Conservation (phyloP, 805 yeast species). For the Candida sanyiensis region DNA sequence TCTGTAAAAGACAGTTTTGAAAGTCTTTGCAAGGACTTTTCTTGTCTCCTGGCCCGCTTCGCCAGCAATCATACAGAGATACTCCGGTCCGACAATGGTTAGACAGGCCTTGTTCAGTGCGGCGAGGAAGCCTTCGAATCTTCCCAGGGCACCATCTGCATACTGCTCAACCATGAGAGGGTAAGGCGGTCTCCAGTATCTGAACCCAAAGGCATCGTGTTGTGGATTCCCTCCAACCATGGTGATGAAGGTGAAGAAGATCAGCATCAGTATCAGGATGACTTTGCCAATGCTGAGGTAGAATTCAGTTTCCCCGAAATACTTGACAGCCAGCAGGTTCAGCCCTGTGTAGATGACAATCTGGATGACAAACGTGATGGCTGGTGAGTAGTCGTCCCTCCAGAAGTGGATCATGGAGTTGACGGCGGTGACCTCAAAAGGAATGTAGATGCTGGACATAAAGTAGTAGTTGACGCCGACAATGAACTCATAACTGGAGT, state of each 20-base stretch:
- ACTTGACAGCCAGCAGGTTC: conserved; percentile 65
- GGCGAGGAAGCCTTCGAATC: conserved; percentile 66
- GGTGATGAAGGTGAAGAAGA: conserved; percentile 68
- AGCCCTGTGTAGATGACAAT: conserved; percentile 55
- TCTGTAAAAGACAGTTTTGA: conserved; percentile 66
- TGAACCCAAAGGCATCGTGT: conserved; percentile 55
- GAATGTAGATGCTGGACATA: conserved; percentile 69
- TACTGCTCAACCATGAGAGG: too few species aligned
- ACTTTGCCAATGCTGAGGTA: conserved; percentile 73
- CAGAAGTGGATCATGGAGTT: conserved; percentile 76
- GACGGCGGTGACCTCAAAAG: conserved; percentile 78
- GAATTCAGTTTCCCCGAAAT: conserved; percentile 80
- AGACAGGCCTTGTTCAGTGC: conserved; percentile 69
- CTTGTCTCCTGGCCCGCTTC: conserved; percentile 66
- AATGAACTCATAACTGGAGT: conserved; percentile 67
- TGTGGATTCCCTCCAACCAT: conserved; percentile 87
- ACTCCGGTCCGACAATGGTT: conserved; percentile 84
- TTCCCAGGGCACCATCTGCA: conserved; percentile 55
- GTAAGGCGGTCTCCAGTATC: too few species aligned
- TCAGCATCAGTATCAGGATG: conserved; percentile 65
- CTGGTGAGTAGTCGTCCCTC: conserved; percentile 73
- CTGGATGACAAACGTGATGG: conserved; percentile 61
- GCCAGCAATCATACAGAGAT: conserved; percentile 79
- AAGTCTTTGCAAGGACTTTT: conserved; percentile 69
- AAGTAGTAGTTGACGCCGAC: conserved; percentile 80